Conservation (phyloP, 805 yeast genomes). For the Sporopachydermia lactativora region DNA sequence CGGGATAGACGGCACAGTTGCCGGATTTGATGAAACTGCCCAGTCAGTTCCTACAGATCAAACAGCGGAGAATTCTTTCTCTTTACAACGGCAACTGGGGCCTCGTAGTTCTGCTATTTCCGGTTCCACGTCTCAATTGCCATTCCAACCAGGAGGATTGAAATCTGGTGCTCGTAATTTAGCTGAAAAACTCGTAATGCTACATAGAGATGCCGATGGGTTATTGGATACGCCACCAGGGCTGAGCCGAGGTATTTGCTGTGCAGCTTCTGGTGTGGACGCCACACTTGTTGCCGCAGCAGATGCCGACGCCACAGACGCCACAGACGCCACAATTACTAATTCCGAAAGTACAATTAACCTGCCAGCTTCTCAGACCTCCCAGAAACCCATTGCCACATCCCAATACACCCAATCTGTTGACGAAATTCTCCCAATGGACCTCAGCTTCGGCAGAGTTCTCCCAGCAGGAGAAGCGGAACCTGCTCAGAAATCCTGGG, state of each 20-base stretch:
- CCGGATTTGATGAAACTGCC: conserved; percentile 44
- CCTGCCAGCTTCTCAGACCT: conserved; percentile 1
- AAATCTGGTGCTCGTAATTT: conserved; percentile 17
- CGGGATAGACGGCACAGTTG: conserved; percentile 66
- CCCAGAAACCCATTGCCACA: conserved; percentile 6
- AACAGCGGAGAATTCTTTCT: conserved; percentile 55
- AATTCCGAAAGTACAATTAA: conserved; percentile 13
- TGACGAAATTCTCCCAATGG: conserved; percentile 36
- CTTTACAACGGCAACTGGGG: conserved; percentile 54
- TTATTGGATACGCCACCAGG: conserved; percentile 78
- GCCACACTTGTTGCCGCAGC: conserved; percentile 7
- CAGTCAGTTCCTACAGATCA: conserved; percentile 29
- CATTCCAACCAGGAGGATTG: conserved; percentile 91
- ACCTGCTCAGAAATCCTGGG: conserved; percentile 56
- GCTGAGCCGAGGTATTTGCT: conserved; percentile 50
- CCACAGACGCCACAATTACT: conserved; percentile 5
- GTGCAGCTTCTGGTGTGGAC: conserved; percentile 12
- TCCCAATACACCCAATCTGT: conserved; percentile 15
- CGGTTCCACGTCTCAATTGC: conserved; percentile 65
- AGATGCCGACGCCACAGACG: conserved; percentile 10
- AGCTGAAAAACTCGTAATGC: conserved; percentile 14
- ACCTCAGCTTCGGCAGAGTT: conserved; percentile 32
- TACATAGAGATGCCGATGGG: conserved; percentile 63
- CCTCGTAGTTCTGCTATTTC: conserved; percentile 44
- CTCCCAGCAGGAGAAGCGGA: conserved; percentile 12